Evolutionary conservation across 1,284 basidiomycete genomes (phyloP), one percentile per base, ranked within the genome.

Genomic region (Malassezia pachydermatis): DNA sequence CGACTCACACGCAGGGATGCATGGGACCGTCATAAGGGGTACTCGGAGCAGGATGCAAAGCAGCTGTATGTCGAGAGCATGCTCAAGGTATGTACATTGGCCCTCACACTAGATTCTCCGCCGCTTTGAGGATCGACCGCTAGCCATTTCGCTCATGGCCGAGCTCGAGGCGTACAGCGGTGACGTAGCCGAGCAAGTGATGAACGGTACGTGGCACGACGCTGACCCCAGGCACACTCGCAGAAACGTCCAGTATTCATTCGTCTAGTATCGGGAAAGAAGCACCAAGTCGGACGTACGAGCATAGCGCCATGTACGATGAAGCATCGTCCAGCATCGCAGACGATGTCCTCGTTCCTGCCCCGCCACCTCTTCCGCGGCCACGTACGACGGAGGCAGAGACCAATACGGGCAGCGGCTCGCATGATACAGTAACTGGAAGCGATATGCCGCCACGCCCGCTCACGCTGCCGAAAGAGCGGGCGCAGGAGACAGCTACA

Each of bases 21-120:
- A 25, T 95, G 89, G 89, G 81, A 83, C 38, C 89, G 88, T 66
- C 86, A 90, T 67, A 83, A 82, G 59, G 87, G 89, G 55, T 70
- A 89, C 28, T 79, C 82, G 49, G 70, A 79, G 24, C 79, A 78
- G 50, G 85, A 90, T 67, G 88, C 89, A 2, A 94, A 89, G 74
- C 84, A 81, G 78, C 74, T 84, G 32, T 95, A 95, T 73, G 86
- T 92, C 3, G 84, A 88, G 55, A 84, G 85, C 13, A 74, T 95
- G 49, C 72, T 90, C 41, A 86, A 86, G 77, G 88, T 84, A 63
- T 33, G 75, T 58, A 24, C 19, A 20, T 13, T 75, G 25, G 72
- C 77, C 24, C 73, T 77, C 30, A 67, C 60, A 29, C 65, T 62
- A 88, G 86, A 84, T 84, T 13, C 73, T 89, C 52, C 78, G 81